Evolutionary conservation across 83 land plant species (phyloP).

Genomic region (Thuja plicata): DNA sequence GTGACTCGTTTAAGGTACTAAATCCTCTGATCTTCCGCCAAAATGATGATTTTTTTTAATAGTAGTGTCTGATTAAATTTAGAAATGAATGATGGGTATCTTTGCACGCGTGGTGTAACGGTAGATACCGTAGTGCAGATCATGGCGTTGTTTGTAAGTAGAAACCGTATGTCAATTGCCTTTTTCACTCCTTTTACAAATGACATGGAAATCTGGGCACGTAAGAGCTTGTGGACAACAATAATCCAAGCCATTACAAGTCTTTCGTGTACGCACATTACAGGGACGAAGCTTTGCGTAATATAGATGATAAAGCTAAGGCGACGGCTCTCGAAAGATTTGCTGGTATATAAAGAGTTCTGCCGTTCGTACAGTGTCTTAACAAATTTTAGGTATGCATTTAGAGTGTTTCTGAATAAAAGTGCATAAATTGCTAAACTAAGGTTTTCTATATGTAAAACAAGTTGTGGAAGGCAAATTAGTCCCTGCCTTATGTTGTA

Average conservation of each 20-base stretch:
- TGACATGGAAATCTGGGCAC: neutral
- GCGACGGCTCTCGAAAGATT: neutral
- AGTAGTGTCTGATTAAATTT: neutral
- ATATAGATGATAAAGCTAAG: neutral
- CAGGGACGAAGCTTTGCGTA: neutral
- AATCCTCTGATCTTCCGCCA: neutral
- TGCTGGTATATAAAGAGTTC: neutral
- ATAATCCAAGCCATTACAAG: neutral
- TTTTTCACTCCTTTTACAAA: neutral
- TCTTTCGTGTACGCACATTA: neutral
- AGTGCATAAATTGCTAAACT: no score
- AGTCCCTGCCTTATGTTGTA: no score
- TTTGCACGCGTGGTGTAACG: neutral
- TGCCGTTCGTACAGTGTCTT: no score
- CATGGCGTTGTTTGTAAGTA: neutral
- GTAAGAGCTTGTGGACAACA: no score
- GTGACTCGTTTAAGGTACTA: constrained; percentile 31
- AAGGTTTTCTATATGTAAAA: no score
- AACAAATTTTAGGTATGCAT: no score
- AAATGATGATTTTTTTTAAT: no score
- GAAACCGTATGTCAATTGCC: neutral
- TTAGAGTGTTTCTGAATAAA: no score
- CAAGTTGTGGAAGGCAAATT: no score
- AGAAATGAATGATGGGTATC: neutral
- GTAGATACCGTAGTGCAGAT: neutral